phyloP scores from a whole-genome alignment of 2,329 filamentous ascomycete species.

The Colletotrichum chlorophyti region DNA sequence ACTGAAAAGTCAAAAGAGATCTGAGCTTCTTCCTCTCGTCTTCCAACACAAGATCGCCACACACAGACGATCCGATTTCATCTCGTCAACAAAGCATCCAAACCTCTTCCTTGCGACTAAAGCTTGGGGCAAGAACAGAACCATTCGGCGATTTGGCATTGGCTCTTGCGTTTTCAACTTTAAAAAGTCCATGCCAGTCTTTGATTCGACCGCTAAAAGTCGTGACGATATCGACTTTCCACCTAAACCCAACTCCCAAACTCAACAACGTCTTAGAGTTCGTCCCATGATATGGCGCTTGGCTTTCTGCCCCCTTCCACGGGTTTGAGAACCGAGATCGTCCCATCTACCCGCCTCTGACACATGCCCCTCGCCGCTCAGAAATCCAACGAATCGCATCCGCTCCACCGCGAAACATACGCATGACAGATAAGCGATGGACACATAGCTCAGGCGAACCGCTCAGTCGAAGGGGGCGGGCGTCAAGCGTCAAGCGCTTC shows the following conservation, averaged over 20 bases:
- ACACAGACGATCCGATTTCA: no score
- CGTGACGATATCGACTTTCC: neutral
- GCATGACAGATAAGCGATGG: neutral
- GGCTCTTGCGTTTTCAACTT: neutral
- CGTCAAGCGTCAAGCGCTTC: neutral
- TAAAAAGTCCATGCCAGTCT: neutral
- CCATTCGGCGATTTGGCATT: neutral
- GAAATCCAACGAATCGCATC: neutral
- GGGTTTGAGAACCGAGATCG: neutral
- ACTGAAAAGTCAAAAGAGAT: no score
- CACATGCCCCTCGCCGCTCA: neutral
- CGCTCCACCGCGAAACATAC: neutral
- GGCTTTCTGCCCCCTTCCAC: neutral
- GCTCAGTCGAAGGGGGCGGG: neutral
- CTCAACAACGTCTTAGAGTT: slow-evolving; percentile 1
- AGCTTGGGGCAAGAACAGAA: slow-evolving; percentile 17
- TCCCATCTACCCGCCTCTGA: neutral
- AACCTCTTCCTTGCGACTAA: no score
- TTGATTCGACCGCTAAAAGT: no score
- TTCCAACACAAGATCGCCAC: no score
- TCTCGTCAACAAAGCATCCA: no score
- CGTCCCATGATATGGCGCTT: neutral
- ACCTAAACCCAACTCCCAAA: neutral
- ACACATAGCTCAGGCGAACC: neutral
- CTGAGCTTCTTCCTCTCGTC: no score